phyloP scores from a whole-genome alignment of 257 asterid genomes.

The Solanum medicagineum region DNA sequence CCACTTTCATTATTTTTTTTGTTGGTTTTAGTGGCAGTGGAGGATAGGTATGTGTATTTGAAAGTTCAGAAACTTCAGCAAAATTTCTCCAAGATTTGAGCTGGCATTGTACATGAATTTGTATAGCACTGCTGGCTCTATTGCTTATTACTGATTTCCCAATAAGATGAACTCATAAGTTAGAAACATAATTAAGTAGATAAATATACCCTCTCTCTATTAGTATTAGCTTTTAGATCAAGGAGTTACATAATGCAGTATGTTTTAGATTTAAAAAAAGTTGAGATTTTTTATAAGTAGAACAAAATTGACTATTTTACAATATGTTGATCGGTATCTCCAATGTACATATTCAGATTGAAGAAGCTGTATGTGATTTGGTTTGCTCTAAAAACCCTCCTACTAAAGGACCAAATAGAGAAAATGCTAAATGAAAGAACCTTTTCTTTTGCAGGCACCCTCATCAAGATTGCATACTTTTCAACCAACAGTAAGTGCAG shows the following conservation, averaged over 20 bases:
- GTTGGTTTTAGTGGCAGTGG: background rate
- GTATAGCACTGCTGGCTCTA: background rate
- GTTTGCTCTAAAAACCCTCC: background rate
- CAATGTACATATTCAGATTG: background rate
- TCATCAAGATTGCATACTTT: slow-evolving; percentile 70
- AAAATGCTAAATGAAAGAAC: background rate
- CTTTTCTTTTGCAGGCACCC: slow-evolving; percentile 44
- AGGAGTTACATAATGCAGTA: background rate
- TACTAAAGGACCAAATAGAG: background rate
- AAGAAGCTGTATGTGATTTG: background rate
- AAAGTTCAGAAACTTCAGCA: background rate
- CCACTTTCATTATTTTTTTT: background rate
- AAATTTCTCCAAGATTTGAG: background rate
- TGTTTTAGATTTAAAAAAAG: background rate
- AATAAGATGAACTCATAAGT: background rate
- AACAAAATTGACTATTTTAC: background rate
- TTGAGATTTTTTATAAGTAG: background rate
- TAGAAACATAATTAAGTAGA: background rate
- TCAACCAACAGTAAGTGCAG: slow-evolving; percentile 15
- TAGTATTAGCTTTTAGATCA: background rate
- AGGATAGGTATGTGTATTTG: background rate
- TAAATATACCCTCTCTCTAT: background rate
- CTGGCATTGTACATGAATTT: background rate
- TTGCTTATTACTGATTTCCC: background rate
- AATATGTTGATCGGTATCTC: background rate